Conservation (phyloP, 768 basidiomycete species). For the Cystofilobasidium capitatum region DNA sequence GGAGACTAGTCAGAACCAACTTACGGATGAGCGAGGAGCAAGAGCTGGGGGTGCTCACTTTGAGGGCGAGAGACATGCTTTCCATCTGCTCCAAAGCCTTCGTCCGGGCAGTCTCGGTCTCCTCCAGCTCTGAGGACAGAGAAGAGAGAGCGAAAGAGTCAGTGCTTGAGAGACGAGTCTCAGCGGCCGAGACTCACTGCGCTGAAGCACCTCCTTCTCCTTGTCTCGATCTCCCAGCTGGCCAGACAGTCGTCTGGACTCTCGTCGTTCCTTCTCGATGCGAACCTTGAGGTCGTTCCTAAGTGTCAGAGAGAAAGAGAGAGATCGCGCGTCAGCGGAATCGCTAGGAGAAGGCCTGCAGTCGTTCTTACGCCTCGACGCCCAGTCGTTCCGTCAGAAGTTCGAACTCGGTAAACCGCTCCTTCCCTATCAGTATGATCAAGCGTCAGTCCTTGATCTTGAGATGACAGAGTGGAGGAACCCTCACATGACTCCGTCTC, state of each 20-base stretch:
- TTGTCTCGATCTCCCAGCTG: slow-evolving; percentile 64
- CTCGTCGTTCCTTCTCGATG: slow-evolving; percentile 83
- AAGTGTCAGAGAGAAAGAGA: neutral
- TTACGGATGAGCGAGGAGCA: neutral
- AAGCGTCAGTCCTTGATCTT: neutral
- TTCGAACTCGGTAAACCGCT: slow-evolving; percentile 90
- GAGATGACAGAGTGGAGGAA: neutral
- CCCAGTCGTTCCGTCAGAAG: slow-evolving; percentile 86
- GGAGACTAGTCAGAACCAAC: slow-evolving; percentile 9
- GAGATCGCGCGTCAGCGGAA: neutral
- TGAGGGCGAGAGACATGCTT: slow-evolving; percentile 72
- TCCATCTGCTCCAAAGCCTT: slow-evolving; percentile 72
- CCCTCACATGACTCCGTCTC: slow-evolving; percentile 59
- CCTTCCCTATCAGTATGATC: slow-evolving; percentile 47
- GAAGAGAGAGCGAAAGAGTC: neutral
- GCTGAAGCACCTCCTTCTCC: slow-evolving; percentile 69
- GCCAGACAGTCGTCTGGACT: slow-evolving; percentile 74
- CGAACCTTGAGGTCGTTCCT: slow-evolving; percentile 63
- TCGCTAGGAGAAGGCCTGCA: neutral
- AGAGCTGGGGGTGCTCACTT: slow-evolving; percentile 45
- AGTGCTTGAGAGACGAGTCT: slow-evolving; percentile 27
- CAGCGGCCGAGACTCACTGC: slow-evolving; percentile 48
- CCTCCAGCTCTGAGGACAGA: slow-evolving; percentile 54
- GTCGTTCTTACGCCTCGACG: slow-evolving; percentile 58
- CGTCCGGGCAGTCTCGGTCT: slow-evolving; percentile 71